Evolutionary conservation across 805 yeast species (phyloP).

Genomic region (Scheffersomyces coipomensis): DNA sequence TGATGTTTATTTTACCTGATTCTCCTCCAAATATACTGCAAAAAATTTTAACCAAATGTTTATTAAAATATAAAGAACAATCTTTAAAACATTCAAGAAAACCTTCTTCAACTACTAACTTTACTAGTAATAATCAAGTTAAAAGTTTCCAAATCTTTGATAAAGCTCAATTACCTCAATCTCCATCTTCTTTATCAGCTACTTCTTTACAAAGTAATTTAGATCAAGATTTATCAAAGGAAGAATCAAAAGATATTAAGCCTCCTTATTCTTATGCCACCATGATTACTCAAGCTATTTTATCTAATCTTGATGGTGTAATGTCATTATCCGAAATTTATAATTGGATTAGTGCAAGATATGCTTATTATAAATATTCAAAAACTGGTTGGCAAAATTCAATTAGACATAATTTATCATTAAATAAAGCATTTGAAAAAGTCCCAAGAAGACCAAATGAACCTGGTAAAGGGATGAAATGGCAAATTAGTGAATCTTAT

Average conservation of each 20-base stretch:
- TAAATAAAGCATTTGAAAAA: conserved; percentile 96
- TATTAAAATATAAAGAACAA: conserved; percentile 27
- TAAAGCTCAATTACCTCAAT: conserved; percentile 36
- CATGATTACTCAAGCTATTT: conserved; percentile 95
- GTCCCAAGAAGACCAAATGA: conserved; percentile 94
- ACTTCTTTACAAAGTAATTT: conserved; percentile 43
- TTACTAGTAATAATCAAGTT: conserved; percentile 14
- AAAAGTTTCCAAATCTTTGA: conserved; percentile 58
- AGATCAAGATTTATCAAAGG: conserved; percentile 73
- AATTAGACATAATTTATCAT: conserved; percentile 88
- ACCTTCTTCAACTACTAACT: conserved; percentile 7
- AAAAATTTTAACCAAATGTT: conserved; percentile 39
- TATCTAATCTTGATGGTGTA: conserved; percentile 84
- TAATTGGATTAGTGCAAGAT: conserved; percentile 82
- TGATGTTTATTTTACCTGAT: conserved; percentile 98
- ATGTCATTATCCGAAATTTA: conserved; percentile 90
- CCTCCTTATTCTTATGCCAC: conserved; percentile 98
- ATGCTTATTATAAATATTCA: conserved; percentile 87
- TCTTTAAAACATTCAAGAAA: conserved; percentile 10
- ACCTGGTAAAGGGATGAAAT: conserved; percentile 99
- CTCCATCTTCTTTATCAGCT: conserved; percentile 39
- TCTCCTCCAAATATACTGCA: conserved; percentile 68
- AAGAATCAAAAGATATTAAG: conserved; percentile 88
- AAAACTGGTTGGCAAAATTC: conserved; percentile 99
- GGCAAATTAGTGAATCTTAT: conserved; percentile 90